These are phyloP conservation scores for Daedaleopsis nitida DNA, from an alignment of 768 basidiomycete genomes.

Conservation along the genomic window DNA sequence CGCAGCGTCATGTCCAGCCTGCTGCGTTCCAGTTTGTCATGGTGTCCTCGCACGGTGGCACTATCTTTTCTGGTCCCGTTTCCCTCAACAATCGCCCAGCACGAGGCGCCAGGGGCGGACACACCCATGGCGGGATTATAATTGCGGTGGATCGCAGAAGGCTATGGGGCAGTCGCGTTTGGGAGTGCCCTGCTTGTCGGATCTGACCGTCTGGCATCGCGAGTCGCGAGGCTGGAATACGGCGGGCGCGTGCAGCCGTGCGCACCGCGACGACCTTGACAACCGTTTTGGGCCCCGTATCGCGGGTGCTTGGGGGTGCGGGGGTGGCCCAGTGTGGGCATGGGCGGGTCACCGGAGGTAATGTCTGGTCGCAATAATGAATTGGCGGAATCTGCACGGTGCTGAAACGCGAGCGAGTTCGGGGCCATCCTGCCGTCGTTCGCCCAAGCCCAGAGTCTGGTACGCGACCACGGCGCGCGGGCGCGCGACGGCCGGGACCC, in stretches of 20 bases:
- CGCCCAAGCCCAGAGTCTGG: neutral
- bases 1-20: neutral
- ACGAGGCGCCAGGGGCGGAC: neutral
- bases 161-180: neutral
- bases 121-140: no score
- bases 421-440: neutral
- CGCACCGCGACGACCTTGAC: neutral
- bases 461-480: neutral
- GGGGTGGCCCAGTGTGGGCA: neutral
- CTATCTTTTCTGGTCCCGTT: neutral
- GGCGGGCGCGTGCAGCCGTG: no score
- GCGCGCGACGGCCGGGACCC: neutral
- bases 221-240: no score
- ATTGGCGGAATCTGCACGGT: slow-evolving; percentile 13
- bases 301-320: no score
- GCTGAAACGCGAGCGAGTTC: slow-evolving; percentile 21
- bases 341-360: neutral
- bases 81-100: neutral
- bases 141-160: neutral
- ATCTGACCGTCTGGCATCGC: no score
- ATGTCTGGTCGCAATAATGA: neutral
- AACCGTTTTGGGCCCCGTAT: neutral
- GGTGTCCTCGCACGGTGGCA: neutral
- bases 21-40: neutral
- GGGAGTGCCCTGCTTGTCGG: neutral